phyloP scores from a whole-genome alignment of 352 stramenopile species.

The Halophytophthora polymorphica region DNA sequence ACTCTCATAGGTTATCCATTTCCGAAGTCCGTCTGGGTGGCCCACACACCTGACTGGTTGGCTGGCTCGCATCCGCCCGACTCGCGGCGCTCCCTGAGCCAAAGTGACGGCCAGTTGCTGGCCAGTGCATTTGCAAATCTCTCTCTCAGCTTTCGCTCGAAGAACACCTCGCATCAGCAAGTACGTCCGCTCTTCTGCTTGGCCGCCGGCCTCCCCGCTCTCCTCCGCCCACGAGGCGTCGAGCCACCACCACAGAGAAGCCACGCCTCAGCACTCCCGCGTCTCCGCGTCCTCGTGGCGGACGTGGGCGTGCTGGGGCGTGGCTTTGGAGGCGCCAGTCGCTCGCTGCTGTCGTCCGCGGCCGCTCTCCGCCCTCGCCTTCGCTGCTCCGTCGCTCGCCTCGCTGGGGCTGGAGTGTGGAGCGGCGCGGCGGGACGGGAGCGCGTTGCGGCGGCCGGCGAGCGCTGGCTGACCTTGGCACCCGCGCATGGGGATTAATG shows the following conservation, averaged over 20 bases:
- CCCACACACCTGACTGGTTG: too few species aligned
- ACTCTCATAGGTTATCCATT: too few species aligned
- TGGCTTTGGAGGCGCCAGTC: constrained; percentile 60
- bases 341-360: constrained; percentile 2
- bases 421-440: not conserved
- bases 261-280: constrained; percentile 17
- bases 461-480: constrained; percentile 57
- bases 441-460: constrained; percentile 9
- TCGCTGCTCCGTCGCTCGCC: constrained; percentile 11
- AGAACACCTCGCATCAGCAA: constrained; percentile 27
- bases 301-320: constrained; percentile 25
- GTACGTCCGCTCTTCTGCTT: constrained; percentile 16
- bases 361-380: constrained; percentile 4
- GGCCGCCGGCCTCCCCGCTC: too few species aligned
- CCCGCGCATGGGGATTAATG: constrained; percentile 46
- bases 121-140: constrained; percentile 32
- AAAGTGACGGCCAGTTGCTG: too few species aligned
- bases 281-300: not conserved
- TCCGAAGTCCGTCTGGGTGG: too few species aligned
- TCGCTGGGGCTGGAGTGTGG: constrained; percentile 13
- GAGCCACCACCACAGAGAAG: constrained; percentile 19
- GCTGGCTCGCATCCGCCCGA: too few species aligned
- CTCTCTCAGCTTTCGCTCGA: constrained; percentile 30
- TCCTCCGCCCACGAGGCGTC: not conserved
- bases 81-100: too few species aligned